A percentile compares a stretch with the other conserved stretches of the same genome.
These are phyloP conservation scores for Flaveria linearis DNA, from an alignment of 129 eudicot genomes.

Conservation along the genomic window DNA sequence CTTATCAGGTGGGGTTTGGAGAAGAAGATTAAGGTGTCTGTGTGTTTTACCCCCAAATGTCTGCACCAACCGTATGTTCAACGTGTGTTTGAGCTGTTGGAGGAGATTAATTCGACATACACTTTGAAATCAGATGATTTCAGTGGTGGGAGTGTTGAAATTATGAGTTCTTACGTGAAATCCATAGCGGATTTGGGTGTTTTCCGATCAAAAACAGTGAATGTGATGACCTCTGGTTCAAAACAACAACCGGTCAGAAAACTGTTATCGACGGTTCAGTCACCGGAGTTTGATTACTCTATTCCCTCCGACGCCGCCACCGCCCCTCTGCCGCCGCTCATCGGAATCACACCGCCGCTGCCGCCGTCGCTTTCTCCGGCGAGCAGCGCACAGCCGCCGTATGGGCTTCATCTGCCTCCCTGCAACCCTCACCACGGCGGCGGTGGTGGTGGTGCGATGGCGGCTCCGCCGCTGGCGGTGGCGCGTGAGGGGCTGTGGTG, in stretches of 20 bases:
- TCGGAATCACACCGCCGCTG: conserved; percentile 44
- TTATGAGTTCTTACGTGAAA: conserved; percentile 33
- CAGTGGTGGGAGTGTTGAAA: conserved; percentile 2
- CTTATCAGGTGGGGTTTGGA: conserved; percentile 91
- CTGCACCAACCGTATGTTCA: conserved; percentile 33
- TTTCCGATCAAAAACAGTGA: conserved; percentile 24
- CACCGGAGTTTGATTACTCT: conserved; percentile 21
- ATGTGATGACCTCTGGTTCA: conserved; percentile 25
- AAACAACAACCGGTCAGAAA: conserved; percentile 47
- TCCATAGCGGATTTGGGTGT: conserved; percentile 47
- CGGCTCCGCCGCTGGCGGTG: conserved; percentile 12
- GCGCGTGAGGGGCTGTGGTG: conserved; percentile 61
- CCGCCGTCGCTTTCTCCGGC: conserved; percentile 35
- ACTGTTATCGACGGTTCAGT: conserved; percentile 32
- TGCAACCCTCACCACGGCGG: conserved; percentile 45
- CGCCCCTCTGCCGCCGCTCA: conserved; percentile 64
- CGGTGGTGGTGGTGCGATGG: neutral
- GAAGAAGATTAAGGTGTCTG: conserved; percentile 58
- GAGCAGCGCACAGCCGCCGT: conserved; percentile 41
- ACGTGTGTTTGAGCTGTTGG: conserved; percentile 48
- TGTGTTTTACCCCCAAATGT: conserved; percentile 52
- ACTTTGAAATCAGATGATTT: conserved; percentile 38
- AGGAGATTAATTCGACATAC: conserved; percentile 54
- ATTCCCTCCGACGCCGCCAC: conserved; percentile 40
- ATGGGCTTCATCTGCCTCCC: conserved; percentile 57